Percentiles rank a stretch among this genome's conserved stretches.
These are phyloP conservation scores for Stereocaulon alpinum DNA, from an alignment of 495 filamentous ascomycete species.

Conservation along the genomic window DNA sequence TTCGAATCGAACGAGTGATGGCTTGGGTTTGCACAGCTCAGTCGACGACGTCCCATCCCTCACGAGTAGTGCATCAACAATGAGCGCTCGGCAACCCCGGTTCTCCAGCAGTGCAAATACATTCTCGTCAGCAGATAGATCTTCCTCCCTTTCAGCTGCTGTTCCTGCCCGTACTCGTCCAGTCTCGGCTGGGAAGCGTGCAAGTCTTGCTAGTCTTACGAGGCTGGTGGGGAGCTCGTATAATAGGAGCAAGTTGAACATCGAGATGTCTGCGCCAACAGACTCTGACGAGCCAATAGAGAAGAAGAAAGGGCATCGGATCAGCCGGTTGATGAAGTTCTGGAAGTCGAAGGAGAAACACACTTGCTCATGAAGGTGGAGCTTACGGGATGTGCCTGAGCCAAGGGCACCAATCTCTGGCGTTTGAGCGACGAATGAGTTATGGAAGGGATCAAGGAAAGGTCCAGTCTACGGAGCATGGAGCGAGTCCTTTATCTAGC, in stretches of 20 bases:
- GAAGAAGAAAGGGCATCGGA: conserved; percentile 60
- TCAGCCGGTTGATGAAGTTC: conserved; percentile 76
- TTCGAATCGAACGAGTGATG: conserved; percentile 42
- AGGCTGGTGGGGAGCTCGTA: conserved; percentile 70
- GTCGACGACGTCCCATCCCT: conserved; percentile 81
- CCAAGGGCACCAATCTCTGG: conserved; percentile 1
- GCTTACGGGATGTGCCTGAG: neutral
- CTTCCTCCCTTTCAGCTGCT: conserved; percentile 57
- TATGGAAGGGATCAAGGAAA: neutral
- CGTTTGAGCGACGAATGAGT: conserved; percentile 6
- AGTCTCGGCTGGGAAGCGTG: conserved; percentile 48
- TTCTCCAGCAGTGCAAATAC: conserved; percentile 39
- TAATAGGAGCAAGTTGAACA: conserved; percentile 69
- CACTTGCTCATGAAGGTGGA: conserved; percentile 3
- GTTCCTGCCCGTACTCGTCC: conserved; percentile 47
- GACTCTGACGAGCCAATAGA: conserved; percentile 47
- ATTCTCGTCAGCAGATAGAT: conserved; percentile 47
- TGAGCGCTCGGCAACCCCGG: conserved; percentile 43
- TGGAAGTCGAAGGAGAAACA: conserved; percentile 56
- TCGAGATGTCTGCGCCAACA: conserved; percentile 52
- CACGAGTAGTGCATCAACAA: conserved; percentile 77
- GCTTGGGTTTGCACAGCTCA: conserved; percentile 58
- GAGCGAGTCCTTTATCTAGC: neutral
- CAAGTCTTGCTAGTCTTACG: conserved; percentile 76
- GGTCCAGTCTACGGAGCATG: neutral